Conservation (phyloP, 169 alveolate species). For the Plasmodium relictum region DNA sequence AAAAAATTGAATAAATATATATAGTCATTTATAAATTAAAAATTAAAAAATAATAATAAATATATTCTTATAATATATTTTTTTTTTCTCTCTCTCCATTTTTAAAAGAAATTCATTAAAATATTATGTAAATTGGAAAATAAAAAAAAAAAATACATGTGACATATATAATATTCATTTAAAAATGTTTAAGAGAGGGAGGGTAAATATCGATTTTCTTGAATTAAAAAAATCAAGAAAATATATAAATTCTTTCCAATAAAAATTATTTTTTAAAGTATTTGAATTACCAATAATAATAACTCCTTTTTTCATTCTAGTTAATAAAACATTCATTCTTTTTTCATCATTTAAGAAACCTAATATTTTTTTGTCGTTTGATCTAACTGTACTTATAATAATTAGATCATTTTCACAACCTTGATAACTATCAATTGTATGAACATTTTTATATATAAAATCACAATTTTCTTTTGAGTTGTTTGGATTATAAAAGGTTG, state of each 20-base stretch:
- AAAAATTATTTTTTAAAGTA: conserved; percentile 53
- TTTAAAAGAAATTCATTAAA: no score
- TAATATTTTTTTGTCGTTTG: conserved; percentile 46
- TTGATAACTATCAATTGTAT: conserved; percentile 74
- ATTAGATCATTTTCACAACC: conserved; percentile 71
- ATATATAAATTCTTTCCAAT: conserved; percentile 69
- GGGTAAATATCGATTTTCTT: conserved; percentile 41
- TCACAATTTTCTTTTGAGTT: conserved; percentile 2
- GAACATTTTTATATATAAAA: conserved; percentile 33
- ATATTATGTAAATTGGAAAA: no score
- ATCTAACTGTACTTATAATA: conserved; percentile 71
- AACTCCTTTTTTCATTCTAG: conserved; percentile 68
- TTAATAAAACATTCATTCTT: conserved; percentile 65
- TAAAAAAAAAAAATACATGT: background rate
- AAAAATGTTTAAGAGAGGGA: conserved; percentile 16
- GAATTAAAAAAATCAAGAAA: conserved; percentile 71
- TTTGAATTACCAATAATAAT: conserved; percentile 72
- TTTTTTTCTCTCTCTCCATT: no score
- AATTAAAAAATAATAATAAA: no score
- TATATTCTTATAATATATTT: no score
- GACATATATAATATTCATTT: background rate
- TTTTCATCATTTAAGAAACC: conserved; percentile 74
- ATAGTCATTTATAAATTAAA: no score
- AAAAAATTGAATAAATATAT: no score
- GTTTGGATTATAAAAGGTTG: background rate